A percentile compares a stretch with the other conserved stretches of the same genome.
Conservation (phyloP, 345 rosid species). For the Microcos paniculata region DNA sequence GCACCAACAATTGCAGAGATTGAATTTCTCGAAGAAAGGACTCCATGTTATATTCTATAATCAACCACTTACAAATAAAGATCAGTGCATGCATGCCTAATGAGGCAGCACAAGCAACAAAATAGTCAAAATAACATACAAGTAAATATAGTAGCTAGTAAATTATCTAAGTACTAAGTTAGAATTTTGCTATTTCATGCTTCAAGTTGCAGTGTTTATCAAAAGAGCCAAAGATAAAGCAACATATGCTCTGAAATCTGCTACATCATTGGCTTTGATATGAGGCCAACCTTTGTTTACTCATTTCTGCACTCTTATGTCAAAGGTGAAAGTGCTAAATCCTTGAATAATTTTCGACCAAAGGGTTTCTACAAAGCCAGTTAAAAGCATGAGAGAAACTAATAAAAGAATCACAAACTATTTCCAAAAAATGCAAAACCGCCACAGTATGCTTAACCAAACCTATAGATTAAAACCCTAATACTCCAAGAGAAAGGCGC, state of each 20-base stretch:
- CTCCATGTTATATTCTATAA: background rate
- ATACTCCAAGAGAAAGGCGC: background rate
- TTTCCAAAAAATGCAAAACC: background rate
- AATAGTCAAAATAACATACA: background rate
- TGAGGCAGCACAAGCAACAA: background rate
- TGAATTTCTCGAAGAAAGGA: background rate
- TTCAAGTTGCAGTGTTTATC: background rate
- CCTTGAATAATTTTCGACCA: too few relatives aligned
- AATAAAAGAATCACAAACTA: background rate
- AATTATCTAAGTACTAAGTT: too few relatives aligned
- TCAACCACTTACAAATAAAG: background rate
- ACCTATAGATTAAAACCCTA: background rate
- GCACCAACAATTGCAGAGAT: background rate
- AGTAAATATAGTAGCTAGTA: too few relatives aligned
- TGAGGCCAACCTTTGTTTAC: background rate
- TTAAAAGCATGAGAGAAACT: background rate
- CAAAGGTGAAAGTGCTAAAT: background rate
- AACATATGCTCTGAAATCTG: background rate
- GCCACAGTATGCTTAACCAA: background rate
- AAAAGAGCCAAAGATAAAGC: background rate
- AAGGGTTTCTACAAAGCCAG: background rate
- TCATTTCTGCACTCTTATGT: background rate
- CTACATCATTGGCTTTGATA: background rate
- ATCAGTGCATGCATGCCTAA: background rate
- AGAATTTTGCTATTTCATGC: background rate